These are phyloP conservation scores for Zygotorulaspora chibaensis DNA, from an alignment of 805 yeast genomes.

Conservation along the genomic window DNA sequence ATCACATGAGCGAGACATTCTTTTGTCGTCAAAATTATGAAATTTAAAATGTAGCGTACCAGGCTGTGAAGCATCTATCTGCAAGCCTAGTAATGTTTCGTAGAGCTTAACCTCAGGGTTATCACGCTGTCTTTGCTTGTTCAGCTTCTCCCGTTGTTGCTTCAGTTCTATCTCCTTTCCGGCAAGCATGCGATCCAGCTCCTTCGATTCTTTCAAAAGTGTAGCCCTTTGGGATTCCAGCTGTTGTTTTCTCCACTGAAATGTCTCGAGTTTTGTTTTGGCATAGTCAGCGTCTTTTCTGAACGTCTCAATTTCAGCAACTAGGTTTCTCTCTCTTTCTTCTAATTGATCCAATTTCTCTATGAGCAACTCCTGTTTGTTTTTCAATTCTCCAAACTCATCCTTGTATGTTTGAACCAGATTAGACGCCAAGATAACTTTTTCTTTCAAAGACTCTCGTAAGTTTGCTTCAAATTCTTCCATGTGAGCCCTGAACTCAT, in stretches of 20 bases:
- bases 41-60: constrained; percentile 48
- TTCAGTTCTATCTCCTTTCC: constrained; percentile 33
- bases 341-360: constrained; percentile 33
- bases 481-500: constrained; percentile 8
- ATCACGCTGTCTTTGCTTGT: constrained; percentile 44
- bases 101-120: constrained; percentile 49
- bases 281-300: constrained; percentile 32
- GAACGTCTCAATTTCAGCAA: constrained; percentile 26
- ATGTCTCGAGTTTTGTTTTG: constrained; percentile 36
- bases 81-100: constrained; percentile 53
- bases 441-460: constrained; percentile 19
- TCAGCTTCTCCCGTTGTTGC: constrained; percentile 36
- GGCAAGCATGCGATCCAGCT: constrained; percentile 33
- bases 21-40: constrained; percentile 43
- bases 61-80: constrained; percentile 46
- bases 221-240: constrained; percentile 31
- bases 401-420: constrained; percentile 10
- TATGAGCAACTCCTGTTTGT: constrained; percentile 32
- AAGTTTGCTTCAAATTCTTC: constrained; percentile 35
- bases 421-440: constrained; percentile 23
- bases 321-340: constrained; percentile 29
- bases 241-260: constrained; percentile 36
- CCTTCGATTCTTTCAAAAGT: constrained; percentile 33
- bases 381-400: constrained; percentile 8
- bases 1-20: constrained; percentile 41